Base-by-base conservation (phyloP, 2,329 filamentous ascomycete species). In the Scopulariopsis brevicaulis region DNA sequence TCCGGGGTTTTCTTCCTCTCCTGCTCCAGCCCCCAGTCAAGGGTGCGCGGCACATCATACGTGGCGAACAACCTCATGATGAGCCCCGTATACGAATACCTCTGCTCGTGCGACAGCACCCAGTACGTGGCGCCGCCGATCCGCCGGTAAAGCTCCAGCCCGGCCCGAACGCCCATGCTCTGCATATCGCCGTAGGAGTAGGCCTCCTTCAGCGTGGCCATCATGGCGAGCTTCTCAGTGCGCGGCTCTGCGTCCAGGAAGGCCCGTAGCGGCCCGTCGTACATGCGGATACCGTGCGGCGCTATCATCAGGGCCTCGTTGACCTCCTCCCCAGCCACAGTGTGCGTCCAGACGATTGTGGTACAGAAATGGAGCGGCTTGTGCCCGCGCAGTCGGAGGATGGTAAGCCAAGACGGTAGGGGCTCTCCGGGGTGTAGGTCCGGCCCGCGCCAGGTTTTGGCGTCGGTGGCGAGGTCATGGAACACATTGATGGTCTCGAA, bases 141-240 rank as follows among this genome's bases (percentile, higher is more conserved):
- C 20, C 61, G 63, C 46, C 64, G 58, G 10, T 64, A 59, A 2
- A 66, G 24, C 1, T 52, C 61, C 1, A 66, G 60, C 1, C 64
- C 64, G 0, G 57, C 61, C 4, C 60, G 63, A 7, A 37, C 34
- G 7, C 34, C 34, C 58, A 57, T 55, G 0, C 54, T 61, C n/a
- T 60, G 63, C 56, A 58, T 53, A 0, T 18, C 8, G 0, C 63
- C 62, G 0, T 37, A 55, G 0, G 60, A 58, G 22, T 58, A 52
- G 4, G 59, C 62, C 43, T 66, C 64, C 14, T 66, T 66, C 0
- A 66, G 34, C 0, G 64, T 63, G 18, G 64, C 63, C 1, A 66
- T 50, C 62, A 66, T 63, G 1, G 63, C 64, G 0, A 66, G 55
- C 57, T 65, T 66, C 22, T 59, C 55, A 3, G 62, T 66, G 52